A percentile compares a stretch with the other conserved stretches of the same genome.
Conservation (phyloP, 192 early-diverging fungal species). For the Kickxella alabastrina region DNA sequence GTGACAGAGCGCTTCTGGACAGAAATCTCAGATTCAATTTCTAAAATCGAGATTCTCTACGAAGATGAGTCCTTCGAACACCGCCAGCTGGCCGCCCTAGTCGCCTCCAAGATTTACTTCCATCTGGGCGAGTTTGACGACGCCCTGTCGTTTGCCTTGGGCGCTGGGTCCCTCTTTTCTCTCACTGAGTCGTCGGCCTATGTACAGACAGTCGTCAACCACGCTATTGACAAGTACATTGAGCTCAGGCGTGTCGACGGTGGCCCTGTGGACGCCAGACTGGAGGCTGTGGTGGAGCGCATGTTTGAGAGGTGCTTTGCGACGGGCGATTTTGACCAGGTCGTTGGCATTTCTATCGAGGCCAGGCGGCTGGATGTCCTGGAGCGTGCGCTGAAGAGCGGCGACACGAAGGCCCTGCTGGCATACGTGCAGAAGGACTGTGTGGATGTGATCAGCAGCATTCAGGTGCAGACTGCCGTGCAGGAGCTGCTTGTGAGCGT, state of each 20-base stretch:
- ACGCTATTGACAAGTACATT: constrained; percentile 88
- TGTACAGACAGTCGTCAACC: constrained; percentile 92
- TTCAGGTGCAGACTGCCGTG: constrained; percentile 63
- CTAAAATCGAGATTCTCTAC: constrained; percentile 86
- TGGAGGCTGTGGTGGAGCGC: constrained; percentile 87
- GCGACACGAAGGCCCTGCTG: constrained; percentile 69
- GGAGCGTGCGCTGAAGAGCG: constrained; percentile 71
- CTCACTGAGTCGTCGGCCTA: constrained; percentile 77
- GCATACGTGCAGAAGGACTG: constrained; percentile 80
- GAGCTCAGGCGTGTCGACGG: constrained; percentile 57
- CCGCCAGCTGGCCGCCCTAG: constrained; percentile 86
- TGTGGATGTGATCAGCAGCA: constrained; percentile 74
- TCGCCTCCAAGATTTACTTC: constrained; percentile 99
- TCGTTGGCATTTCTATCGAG: constrained; percentile 95
- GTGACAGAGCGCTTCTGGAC: constrained; percentile 97
- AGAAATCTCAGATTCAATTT: constrained; percentile 87
- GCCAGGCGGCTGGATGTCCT: constrained; percentile 85
- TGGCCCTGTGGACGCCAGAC: constrained; percentile 64
- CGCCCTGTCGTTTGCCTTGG: constrained; percentile 91
- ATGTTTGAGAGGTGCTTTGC: constrained; percentile 93
- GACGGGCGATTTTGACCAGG: constrained; percentile 74
- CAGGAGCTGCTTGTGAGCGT: constrained; percentile 50
- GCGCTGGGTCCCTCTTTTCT: constrained; percentile 88
- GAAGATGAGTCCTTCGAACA: constrained; percentile 85
- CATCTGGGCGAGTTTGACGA: constrained; percentile 96